Evolutionary conservation across 768 basidiomycete species (phyloP), one percentile per base, ranked within the genome.

Genomic region (Lactifluus echinatus): DNA sequence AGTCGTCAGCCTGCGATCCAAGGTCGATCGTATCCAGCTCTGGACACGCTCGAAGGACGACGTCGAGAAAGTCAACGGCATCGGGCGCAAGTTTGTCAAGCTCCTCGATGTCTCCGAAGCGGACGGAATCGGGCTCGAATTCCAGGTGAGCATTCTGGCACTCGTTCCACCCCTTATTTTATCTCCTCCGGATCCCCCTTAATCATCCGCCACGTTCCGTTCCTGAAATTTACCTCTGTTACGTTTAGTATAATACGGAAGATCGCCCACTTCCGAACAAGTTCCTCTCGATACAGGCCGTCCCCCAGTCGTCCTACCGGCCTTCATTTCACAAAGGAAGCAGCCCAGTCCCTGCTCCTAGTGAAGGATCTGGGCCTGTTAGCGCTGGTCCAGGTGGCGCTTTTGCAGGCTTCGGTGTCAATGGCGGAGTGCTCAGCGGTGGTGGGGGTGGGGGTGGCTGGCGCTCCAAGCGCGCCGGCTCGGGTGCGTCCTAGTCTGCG

Each of bases 161-260:
- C 36, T 12, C 33, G 33, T 26, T 8, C 3, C 29, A 5, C 33
- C 31, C 24, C 44, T 37, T 24, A 24, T 23, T 37, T 28, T 31
- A 5, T 11, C 14, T 7, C 1, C 17, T 50, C 31, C 31, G 31
- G 10, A 10, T 48, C 40, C 43, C 23, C 40, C 43, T 19, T 7
- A 14, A 19, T 46, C 43, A 47, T 47, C 23, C 23, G 52, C 5
- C 36, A 17, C 36, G 51, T 37, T 49, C n/a, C n/a, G n/a, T n/a
- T 39, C 19, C 19, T 53, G 52, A 24, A 23, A 50, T 36, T n/a
- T 4, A 15, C 44, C 11, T 33, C 10, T 15, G 44, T 24, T n/a
- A n/a, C n/a, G n/a, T n/a, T n/a, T 65, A 91, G 87, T 92, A 83
- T 63, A 91, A 93, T 67, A 88, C 83, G n/a, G 91, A 93, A 53